Evolutionary conservation across 257 asterid genomes (phyloP), one percentile per base, ranked within the genome.

Genomic region (Solanum tarijense): DNA sequence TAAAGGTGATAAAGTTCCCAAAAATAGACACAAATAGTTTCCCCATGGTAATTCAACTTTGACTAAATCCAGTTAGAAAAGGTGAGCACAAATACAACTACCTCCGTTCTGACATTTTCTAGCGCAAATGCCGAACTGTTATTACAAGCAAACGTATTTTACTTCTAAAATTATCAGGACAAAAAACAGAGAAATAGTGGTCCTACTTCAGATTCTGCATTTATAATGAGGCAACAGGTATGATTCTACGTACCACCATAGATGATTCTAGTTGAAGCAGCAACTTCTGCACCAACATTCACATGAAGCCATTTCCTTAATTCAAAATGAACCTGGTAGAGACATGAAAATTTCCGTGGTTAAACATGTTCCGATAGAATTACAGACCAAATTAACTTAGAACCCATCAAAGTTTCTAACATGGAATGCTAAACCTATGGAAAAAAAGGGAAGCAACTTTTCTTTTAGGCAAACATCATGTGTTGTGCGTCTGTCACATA

Each of bases 281-380:
- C 90, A 88, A 88, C 88, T 74, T 83, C 87, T 23, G 89, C 83
- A 36, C 87, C 89, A 66, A 29, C 90, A 71, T 90, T 89, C 65
- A 48, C 88, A 16, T 88, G 88, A 55, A 89, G 89, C 92, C 89
- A 91, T 75, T 91, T 91, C 58, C 92, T 88, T 69, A 89, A 83
- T 68, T 89, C 87, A 86, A 41, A 65, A 87, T 91, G 92, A 75
- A 88, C 89, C 91, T 89, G 89, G 66, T 41, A 85, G 13, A 75
- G 9, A 39, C 0, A 85, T 66, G 38, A n/a, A 86, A 9, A 69
- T 66, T 84, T 38, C 34, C 5, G 48, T 76, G 9, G 81, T 52
- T 55, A 83, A 84, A 27, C 79, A 11, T 36, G 71, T 14, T 32
- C 29, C 6, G 14, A 82, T 27, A 41, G 21, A 79, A 39, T 31